Conservation (phyloP, 2,329 filamentous ascomycete species). For the Scedosporium boydii region DNA sequence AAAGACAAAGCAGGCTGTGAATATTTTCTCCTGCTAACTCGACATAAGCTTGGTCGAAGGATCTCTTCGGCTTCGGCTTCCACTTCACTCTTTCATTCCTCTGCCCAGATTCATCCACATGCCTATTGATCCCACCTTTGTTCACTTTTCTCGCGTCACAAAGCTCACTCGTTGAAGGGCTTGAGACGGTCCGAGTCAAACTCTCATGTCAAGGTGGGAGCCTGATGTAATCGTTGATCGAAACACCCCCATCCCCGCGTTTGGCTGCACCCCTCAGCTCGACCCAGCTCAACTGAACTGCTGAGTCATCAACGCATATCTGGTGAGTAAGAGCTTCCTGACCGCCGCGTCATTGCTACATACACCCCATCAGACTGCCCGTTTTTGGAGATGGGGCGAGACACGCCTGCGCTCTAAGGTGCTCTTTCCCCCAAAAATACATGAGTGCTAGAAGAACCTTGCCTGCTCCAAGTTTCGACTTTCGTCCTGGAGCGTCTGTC, state of each 20-base stretch:
- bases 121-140: constrained; percentile 1
- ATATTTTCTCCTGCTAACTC: neutral
- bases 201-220: neutral
- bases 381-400: neutral
- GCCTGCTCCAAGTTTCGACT: too few relatives aligned
- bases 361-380: neutral
- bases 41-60: neutral
- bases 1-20: neutral
- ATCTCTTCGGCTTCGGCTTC: neutral
- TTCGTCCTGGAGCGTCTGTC: too few relatives aligned
- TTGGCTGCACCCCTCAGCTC: constrained; percentile 3
- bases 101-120: neutral
- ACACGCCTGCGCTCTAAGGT: neutral
- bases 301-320: neutral
- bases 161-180: neutral
- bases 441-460: too few relatives aligned
- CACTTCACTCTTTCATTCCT: neutral
- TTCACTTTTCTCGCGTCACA: neutral
- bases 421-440: neutral
- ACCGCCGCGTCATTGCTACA: constrained; percentile 6
- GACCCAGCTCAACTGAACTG: neutral
- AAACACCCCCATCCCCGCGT: constrained; percentile 9
- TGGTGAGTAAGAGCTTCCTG: constrained; percentile 1
- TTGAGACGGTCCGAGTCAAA: neutral
- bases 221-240: constrained; percentile 8